Evolutionary conservation across 2,329 filamentous ascomycete genomes (phyloP).

Genomic region (Beauveria scarabaeidicola): DNA sequence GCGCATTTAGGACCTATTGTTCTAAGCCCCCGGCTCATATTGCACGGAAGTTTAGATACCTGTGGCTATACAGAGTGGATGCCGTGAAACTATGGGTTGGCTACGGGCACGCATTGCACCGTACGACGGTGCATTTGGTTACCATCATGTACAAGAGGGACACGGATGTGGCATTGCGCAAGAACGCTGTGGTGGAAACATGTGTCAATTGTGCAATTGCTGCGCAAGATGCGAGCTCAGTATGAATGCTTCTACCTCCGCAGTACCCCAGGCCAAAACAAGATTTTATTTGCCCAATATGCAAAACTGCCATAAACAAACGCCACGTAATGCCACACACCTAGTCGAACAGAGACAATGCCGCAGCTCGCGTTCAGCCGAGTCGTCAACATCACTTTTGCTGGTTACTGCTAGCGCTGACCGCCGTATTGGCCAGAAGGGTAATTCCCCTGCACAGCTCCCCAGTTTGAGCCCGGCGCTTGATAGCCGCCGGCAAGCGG

Average conservation of each 20-base stretch:
- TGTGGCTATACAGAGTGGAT: background rate
- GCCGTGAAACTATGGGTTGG: background rate
- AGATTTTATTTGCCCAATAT: background rate
- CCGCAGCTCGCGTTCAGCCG: background rate
- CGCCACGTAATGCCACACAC: conserved; percentile 3
- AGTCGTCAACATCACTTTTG: background rate
- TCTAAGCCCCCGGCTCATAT: background rate
- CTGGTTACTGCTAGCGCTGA: background rate
- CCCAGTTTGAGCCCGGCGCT: conserved; percentile 1
- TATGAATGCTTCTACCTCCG: background rate
- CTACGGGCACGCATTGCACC: background rate
- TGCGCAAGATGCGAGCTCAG: background rate
- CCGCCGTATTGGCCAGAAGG: conserved; percentile 1
- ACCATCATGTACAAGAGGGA: background rate
- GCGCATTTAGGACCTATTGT: background rate
- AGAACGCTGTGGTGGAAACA: background rate
- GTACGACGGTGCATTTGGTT: background rate
- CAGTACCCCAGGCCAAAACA: background rate
- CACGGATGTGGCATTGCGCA: background rate
- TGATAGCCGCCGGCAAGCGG: conserved; percentile 25
- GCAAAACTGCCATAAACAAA: background rate
- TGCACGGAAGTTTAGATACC: background rate
- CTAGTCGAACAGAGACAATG: background rate
- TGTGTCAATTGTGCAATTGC: background rate
- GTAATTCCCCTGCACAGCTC: background rate